Evolutionary conservation across 2,329 filamentous ascomycete species (phyloP).

Genomic region (Calonectria hongkongensis): DNA sequence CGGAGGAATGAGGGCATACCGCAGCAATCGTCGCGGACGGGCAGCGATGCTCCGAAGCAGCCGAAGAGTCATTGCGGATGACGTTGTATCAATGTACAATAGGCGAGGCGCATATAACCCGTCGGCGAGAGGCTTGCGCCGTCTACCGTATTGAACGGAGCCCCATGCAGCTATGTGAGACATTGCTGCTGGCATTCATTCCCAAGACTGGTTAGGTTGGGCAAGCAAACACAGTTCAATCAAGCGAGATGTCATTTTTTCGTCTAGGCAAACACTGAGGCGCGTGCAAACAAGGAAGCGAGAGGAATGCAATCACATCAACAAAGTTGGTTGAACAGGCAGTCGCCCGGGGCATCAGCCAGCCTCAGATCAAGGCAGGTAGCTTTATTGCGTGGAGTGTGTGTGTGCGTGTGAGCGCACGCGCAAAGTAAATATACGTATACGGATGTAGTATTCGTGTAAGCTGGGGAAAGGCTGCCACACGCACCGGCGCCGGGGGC

Average conservation of each 20-base stretch:
- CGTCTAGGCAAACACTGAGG: constrained; percentile 21
- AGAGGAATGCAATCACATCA: constrained; percentile 18
- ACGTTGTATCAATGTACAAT: constrained; percentile 14
- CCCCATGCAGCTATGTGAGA: background rate
- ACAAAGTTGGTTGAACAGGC: constrained; percentile 28
- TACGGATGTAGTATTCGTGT: constrained; percentile 31
- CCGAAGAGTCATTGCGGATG: constrained; percentile 19
- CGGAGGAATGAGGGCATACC: background rate
- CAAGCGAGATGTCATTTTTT: constrained; percentile 17
- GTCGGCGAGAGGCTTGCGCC: constrained; percentile 28
- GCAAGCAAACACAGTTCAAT: background rate
- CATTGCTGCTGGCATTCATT: background rate
- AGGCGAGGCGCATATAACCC: constrained; percentile 26
- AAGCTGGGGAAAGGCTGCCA: constrained; percentile 17
- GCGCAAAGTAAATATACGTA: constrained; percentile 5
- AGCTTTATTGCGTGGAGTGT: background rate
- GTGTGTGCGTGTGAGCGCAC: background rate
- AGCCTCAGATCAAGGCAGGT: constrained; percentile 29
- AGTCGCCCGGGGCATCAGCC: constrained; percentile 12
- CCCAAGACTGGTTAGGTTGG: background rate
- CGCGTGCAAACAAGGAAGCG: constrained; percentile 10
- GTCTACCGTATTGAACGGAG: constrained; percentile 24
- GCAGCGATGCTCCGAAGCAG: constrained; percentile 13
- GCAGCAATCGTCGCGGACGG: constrained; percentile 1
- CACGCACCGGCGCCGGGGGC: background rate